Conservation (phyloP, 257 asterid species). For the Solanum chaucha region DNA sequence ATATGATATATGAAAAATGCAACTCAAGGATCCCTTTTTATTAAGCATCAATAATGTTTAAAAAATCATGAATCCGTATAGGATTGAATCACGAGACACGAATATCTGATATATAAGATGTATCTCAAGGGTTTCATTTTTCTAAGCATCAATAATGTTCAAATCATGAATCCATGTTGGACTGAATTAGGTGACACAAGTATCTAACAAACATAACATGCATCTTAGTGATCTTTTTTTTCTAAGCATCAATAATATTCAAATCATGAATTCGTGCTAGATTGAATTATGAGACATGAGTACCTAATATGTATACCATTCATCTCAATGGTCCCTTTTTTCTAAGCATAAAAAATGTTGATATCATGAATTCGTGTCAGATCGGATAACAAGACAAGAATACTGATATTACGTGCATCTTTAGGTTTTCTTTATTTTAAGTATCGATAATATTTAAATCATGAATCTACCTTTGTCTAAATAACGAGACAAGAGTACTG, state of each 20-base stretch:
- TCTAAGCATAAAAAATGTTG: not conserved
- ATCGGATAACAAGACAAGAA: not conserved
- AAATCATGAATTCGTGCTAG: not conserved
- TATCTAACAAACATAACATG: not conserved
- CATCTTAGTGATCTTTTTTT: not conserved
- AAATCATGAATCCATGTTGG: not conserved
- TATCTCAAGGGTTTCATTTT: not conserved
- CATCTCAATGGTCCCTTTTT: not conserved
- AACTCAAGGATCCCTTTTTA: not conserved
- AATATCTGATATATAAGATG: not conserved
- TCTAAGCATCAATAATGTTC: not conserved
- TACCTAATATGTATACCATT: not conserved
- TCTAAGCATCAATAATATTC: not conserved
- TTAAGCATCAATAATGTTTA: not conserved
- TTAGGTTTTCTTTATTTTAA: too few species aligned
- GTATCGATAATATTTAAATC: not conserved
- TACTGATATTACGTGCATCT: not conserved
- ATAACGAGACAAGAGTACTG: not conserved
- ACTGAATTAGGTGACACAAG: not conserved
- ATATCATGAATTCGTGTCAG: not conserved
- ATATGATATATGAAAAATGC: not conserved
- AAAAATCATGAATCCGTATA: not conserved
- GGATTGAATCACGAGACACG: not conserved
- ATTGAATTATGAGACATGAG: not conserved
- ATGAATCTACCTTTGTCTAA: too few species aligned